Base-by-base conservation (phyloP, 805 yeast genomes). In the Ogataea paraovalis region DNA sequence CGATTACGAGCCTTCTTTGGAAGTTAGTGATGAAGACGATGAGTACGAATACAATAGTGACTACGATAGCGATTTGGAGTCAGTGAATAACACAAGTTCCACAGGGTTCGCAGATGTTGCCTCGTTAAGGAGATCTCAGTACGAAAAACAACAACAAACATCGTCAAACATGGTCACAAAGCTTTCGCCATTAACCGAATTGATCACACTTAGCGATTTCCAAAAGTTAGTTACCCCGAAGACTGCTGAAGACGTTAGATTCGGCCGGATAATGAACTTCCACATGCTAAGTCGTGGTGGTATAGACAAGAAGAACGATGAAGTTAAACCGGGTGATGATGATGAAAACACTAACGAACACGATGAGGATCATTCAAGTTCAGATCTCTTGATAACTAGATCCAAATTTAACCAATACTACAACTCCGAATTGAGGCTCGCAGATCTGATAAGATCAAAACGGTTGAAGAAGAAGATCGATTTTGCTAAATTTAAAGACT, bases 371-470 rank as follows among this genome's bases (percentile, higher is more conserved):
- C 5, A 30, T 30, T 25, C 10, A 25, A 25, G 10, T 25, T 25
- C 28, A 25, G 16, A 9, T 10, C 19, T 34, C 21, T n/a, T 40
- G 38, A 42, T 60, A 10, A 67, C 71, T 8, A 53, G 71, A 47
- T 60, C 69, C 6, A 43, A 49, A 23, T 67, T 65, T 46, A 49
- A 52, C 18, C 43, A 51, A 19, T 48, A 45, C 27, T 58, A 58
- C 47, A 47, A 53, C 16, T 56, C 55, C 14, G 64, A 61, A 27
- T 39, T 55, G 41, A 60, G 57, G 28, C 51, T 67, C 20, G 33
- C 56, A 1, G 69, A 66, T 48, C 43, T 67, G 33, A 52, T 67
- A 2, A 41, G 48, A 20, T 60, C 61, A 46, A 56, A 53, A 46
- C 43, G 61, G 20, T 34, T 34, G 21, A 34, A 34, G 20, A 34